A percentile compares a stretch with the other conserved stretches of the same genome.
phyloP scores from a whole-genome alignment of 2,329 filamentous ascomycete genomes.

The Verticillium nubilum region DNA sequence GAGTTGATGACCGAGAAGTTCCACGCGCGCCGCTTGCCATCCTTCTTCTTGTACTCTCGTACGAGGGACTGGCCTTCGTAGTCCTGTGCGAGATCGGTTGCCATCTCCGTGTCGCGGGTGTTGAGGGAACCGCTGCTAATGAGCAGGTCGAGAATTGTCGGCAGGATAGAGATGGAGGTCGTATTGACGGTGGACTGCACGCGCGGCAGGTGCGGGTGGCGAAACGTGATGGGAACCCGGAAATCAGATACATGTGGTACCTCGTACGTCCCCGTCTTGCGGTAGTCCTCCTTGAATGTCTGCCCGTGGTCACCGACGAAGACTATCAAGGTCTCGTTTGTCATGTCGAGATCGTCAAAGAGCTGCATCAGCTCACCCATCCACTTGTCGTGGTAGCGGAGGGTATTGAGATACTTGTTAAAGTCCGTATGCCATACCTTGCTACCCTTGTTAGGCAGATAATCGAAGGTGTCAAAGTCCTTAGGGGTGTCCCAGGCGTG shows the following conservation, averaged over 20 bases:
- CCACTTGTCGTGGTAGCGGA: constrained; percentile 33
- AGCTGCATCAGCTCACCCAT: constrained; percentile 29
- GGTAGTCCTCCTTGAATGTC: constrained; percentile 33
- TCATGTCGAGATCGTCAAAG: constrained; percentile 34
- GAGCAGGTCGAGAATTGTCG: constrained; percentile 39
- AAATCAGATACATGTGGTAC: constrained; percentile 38
- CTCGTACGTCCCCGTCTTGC: constrained; percentile 30
- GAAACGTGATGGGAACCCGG: constrained; percentile 35
- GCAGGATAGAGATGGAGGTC: constrained; percentile 35
- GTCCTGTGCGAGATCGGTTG: constrained; percentile 32
- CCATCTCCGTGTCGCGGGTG: constrained; percentile 21
- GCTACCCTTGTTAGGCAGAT: neutral
- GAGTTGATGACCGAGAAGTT: constrained; percentile 48
- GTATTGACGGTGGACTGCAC: constrained; percentile 31
- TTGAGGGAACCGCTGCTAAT: constrained; percentile 32
- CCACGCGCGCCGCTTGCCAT: constrained; percentile 24
- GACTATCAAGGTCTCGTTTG: constrained; percentile 38
- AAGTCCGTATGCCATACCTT: constrained; percentile 9
- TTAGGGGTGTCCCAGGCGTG: constrained; percentile 18
- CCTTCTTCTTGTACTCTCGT: constrained; percentile 21
- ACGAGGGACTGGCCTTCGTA: constrained; percentile 43
- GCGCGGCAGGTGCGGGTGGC: constrained; percentile 35
- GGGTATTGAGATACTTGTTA: constrained; percentile 36
- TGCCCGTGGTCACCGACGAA: constrained; percentile 38
- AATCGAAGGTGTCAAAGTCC: neutral